These are phyloP conservation scores for Paracorniculantispora psalliotae DNA, from an alignment of 2,329 filamentous ascomycete genomes.

Conservation along the genomic window DNA sequence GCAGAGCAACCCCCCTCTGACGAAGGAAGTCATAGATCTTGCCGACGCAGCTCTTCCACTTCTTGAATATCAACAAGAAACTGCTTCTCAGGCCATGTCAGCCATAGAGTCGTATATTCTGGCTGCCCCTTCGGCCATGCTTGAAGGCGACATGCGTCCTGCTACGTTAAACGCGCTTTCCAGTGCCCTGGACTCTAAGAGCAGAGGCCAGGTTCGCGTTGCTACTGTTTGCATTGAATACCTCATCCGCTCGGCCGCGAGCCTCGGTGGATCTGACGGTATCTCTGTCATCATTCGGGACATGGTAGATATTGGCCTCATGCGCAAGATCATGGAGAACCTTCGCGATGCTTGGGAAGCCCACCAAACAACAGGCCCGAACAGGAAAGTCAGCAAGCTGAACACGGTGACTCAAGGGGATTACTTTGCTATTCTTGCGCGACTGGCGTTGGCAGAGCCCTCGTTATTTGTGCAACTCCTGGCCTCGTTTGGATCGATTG, in stretches of 20 bases:
- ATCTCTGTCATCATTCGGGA: constrained; percentile 61
- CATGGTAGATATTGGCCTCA: constrained; percentile 58
- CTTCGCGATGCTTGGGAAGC: constrained; percentile 67
- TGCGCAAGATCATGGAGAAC: constrained; percentile 58
- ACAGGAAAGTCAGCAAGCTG: constrained; percentile 62
- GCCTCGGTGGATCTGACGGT: constrained; percentile 56
- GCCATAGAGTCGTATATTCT: constrained; percentile 68
- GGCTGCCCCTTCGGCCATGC: constrained; percentile 62
- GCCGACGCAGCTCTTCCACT: constrained; percentile 60
- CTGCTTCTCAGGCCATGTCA: constrained; percentile 55
- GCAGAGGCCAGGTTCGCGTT: constrained; percentile 53
- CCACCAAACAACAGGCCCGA: constrained; percentile 77
- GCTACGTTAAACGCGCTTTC: constrained; percentile 46
- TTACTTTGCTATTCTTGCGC: constrained; percentile 77
- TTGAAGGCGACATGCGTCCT: constrained; percentile 51
- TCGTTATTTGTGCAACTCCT: constrained; percentile 59
- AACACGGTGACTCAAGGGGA: constrained; percentile 75
- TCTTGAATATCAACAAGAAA: constrained; percentile 61
- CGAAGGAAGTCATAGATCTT: constrained; percentile 57
- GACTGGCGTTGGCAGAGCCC: constrained; percentile 70
- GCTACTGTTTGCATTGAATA: constrained; percentile 59
- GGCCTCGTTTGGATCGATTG: constrained; percentile 39
- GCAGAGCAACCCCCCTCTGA: constrained; percentile 58
- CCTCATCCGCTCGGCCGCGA: constrained; percentile 57
- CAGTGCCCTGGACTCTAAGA: constrained; percentile 45